Evolutionary conservation across 2,329 filamentous ascomycete species (phyloP).

Genomic region (Pezicula rhizophila): DNA sequence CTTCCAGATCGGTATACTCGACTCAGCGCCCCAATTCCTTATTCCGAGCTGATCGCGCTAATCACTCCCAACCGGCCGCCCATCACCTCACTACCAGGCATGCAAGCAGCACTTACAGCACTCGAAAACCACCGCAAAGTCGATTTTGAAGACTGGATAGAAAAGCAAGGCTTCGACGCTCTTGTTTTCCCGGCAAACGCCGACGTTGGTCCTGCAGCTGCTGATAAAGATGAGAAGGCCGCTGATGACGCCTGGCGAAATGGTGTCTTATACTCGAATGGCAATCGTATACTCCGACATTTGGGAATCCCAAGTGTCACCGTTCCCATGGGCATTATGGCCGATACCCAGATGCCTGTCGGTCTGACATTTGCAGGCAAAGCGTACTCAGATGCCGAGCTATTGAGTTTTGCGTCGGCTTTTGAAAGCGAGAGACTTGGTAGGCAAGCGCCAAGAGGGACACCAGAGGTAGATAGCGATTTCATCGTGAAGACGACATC

Average conservation of each 20-base stretch:
- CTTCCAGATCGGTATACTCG: slow-evolving; percentile 3
- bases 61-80: slow-evolving; percentile 25
- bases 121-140: slow-evolving; percentile 44
- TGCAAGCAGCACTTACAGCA: slow-evolving; percentile 35
- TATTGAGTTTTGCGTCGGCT: slow-evolving; percentile 22
- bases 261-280: slow-evolving; percentile 48
- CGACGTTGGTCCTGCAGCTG: slow-evolving; percentile 41
- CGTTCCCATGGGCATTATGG: slow-evolving; percentile 29
- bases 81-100: slow-evolving; percentile 30
- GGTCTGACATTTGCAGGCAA: slow-evolving; percentile 45
- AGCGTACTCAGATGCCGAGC: slow-evolving; percentile 36
- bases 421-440: slow-evolving; percentile 12
- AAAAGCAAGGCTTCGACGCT: slow-evolving; percentile 33
- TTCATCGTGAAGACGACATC: background rate
- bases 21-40: background rate
- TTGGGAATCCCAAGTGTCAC: slow-evolving; percentile 48
- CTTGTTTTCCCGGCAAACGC: slow-evolving; percentile 44
- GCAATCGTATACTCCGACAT: slow-evolving; percentile 46
- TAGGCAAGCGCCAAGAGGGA: slow-evolving; percentile 3
- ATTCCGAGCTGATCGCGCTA: background rate
- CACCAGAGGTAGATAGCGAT: slow-evolving; percentile 2
- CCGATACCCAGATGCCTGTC: slow-evolving; percentile 41
- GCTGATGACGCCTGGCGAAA: slow-evolving; percentile 38
- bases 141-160: slow-evolving; percentile 43
- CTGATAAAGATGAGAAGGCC: slow-evolving; percentile 31